Evolutionary conservation across 345 rosid genomes (phyloP).

Genomic region (Populus euphratica): DNA sequence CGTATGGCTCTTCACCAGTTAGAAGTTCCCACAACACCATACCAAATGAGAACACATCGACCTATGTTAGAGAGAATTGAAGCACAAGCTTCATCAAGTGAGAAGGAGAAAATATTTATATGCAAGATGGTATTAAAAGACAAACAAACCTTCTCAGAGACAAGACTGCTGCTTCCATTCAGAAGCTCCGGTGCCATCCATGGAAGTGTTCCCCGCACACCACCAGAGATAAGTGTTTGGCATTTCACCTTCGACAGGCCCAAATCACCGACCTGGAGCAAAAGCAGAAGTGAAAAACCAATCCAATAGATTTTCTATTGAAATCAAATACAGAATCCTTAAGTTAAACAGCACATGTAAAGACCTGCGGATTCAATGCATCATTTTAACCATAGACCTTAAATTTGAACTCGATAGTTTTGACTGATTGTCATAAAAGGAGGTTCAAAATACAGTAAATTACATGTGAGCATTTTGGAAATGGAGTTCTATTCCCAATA

Average conservation of each 20-base stretch:
- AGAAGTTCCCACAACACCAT: slow-evolving; percentile 69
- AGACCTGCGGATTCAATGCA: not conserved
- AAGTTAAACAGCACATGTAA: not conserved
- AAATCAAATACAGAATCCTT: not conserved
- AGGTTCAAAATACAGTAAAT: not conserved
- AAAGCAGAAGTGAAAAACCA: slow-evolving; percentile 12
- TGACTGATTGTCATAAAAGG: not conserved
- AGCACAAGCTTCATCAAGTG: not conserved
- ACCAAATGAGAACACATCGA: slow-evolving; percentile 68
- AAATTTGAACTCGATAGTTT: not conserved
- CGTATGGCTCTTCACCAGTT: slow-evolving; percentile 68
- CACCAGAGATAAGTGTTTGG: slow-evolving; percentile 62
- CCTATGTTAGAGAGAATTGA: slow-evolving; percentile 26
- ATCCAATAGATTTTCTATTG: not conserved
- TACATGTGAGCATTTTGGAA: not conserved
- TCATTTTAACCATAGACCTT: not conserved
- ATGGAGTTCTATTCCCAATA: not conserved
- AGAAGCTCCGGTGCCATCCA: slow-evolving; percentile 74
- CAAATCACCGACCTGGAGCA: slow-evolving; percentile 54
- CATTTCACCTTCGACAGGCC: slow-evolving; percentile 66
- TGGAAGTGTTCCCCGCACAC: slow-evolving; percentile 66
- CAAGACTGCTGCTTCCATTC: slow-evolving; percentile 61
- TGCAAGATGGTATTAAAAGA: not conserved
- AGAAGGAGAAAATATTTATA: not conserved
- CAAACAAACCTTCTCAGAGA: slow-evolving; percentile 51